Percentiles rank a stretch among this genome's conserved stretches.
These are phyloP conservation scores for Begonia peltatifolia DNA, from an alignment of 306 rosid species.

Conservation along the genomic window DNA sequence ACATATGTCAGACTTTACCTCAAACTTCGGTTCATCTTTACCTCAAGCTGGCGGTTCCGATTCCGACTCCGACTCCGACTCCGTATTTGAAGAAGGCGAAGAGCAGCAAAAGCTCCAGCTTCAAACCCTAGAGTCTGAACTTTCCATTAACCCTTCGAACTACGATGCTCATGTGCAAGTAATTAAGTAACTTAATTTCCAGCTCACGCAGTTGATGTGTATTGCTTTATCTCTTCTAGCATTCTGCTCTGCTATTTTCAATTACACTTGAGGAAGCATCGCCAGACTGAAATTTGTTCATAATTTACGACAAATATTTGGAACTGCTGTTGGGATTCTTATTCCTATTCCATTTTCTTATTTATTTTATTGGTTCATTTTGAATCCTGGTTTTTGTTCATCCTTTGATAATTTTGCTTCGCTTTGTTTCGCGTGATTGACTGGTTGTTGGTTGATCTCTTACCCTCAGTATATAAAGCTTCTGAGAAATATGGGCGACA, in stretches of 20 bases:
- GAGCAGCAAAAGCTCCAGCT: conserved; percentile 47
- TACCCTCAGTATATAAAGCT: conserved; percentile 44
- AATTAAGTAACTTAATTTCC: not conserved
- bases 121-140: conserved; percentile 45
- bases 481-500: conserved; percentile 52
- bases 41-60: not conserved
- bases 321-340: not conserved
- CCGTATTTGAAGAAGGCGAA: conserved; percentile 38
- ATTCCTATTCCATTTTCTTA: not conserved
- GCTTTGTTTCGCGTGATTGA: not conserved
- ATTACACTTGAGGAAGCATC: not conserved
- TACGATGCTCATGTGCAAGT: conserved; percentile 67
- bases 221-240: not conserved
- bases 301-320: conserved; percentile 1
- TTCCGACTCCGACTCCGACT: conserved; percentile 14
- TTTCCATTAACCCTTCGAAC: conserved; percentile 49
- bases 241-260: not conserved
- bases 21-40: conserved; percentile 8
- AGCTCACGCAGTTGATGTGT: not conserved
- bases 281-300: not conserved
- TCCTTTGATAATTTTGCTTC: not conserved
- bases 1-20: conserved; percentile 19
- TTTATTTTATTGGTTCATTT: not conserved
- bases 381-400: not conserved
- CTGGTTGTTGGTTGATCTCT: no score